These are phyloP conservation scores for Stephania yunnanensis DNA, from an alignment of 164 flowering plant genomes.

Conservation along the genomic window DNA sequence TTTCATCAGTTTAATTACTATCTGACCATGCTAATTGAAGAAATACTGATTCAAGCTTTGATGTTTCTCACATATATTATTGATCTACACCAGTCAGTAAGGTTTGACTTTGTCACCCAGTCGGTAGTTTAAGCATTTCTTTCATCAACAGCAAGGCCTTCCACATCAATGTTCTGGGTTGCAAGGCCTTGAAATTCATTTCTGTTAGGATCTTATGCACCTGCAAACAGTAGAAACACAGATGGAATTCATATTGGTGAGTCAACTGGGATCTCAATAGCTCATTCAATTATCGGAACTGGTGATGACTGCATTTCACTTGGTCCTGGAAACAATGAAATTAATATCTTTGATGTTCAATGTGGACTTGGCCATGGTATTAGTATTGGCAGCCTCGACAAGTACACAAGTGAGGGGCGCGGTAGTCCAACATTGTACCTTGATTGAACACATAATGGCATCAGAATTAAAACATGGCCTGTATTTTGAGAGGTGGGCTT, in stretches of 20 bases:
- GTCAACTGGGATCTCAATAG: constrained; percentile 2
- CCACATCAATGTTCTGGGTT: constrained; percentile 29
- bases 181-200: constrained; percentile 20
- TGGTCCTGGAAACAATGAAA: constrained; percentile 25
- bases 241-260: constrained; percentile 25
- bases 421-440: constrained; percentile 34
- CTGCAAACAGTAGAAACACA: constrained; percentile 21
- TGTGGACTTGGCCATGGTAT: constrained; percentile 63
- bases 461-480: constrained; percentile 49
- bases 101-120: constrained; percentile 28
- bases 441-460: constrained; percentile 47
- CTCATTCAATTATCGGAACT: constrained; percentile 12
- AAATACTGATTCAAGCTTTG: too few species aligned
- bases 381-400: constrained; percentile 69
- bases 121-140: constrained; percentile 14
- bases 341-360: constrained; percentile 15
- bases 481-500: neutral
- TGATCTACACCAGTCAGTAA: constrained; percentile 21
- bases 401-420: constrained; percentile 32
- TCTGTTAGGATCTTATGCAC: constrained; percentile 15
- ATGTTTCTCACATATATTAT: neutral
- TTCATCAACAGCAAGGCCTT: constrained; percentile 32
- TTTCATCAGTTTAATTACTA: neutral
- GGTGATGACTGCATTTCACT: constrained; percentile 43
- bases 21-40: neutral